Conservation (phyloP, 2,329 filamentous ascomycete genomes). For the Amylocarpus encephaloides region DNA sequence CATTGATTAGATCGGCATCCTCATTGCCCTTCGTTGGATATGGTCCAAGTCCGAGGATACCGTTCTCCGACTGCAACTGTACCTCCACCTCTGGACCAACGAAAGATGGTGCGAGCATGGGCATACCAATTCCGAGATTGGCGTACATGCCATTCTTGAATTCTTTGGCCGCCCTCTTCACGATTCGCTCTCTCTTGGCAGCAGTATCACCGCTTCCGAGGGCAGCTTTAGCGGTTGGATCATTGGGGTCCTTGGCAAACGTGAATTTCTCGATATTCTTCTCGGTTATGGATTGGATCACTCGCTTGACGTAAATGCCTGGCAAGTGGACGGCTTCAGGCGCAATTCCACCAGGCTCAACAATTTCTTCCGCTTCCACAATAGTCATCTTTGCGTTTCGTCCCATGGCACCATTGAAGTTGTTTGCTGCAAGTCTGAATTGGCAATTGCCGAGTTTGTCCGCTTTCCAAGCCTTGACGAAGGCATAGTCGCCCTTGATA, state of each 20-base stretch:
- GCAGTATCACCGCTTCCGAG: conserved; percentile 31
- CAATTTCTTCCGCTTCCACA: conserved; percentile 87
- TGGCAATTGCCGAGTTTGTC: conserved; percentile 88
- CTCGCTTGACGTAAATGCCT: conserved; percentile 85
- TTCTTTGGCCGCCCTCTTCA: conserved; percentile 78
- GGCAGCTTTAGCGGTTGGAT: conserved; percentile 27
- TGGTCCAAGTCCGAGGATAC: conserved; percentile 68
- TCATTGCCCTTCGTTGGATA: conserved; percentile 69
- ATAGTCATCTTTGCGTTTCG: conserved; percentile 87
- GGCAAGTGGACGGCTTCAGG: conserved; percentile 80
- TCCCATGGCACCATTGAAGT: conserved; percentile 94
- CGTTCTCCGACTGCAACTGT: conserved; percentile 75
- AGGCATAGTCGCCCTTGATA: conserved; percentile 85
- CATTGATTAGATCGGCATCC: conserved; percentile 86
- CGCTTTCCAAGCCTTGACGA: conserved; percentile 89
- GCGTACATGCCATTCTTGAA: conserved; percentile 96
- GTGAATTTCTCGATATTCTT: conserved; percentile 87
- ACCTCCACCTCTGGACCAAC: conserved; percentile 75
- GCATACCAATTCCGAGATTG: conserved; percentile 90
- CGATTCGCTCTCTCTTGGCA: conserved; percentile 77
- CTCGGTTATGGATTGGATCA: conserved; percentile 70
- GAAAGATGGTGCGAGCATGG: conserved; percentile 82
- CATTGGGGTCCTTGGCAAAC: conserved; percentile 53
- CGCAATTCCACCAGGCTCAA: conserved; percentile 80
- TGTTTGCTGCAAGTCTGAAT: conserved; percentile 80